A percentile compares a stretch with the other conserved stretches of the same genome.
phyloP scores from a whole-genome alignment of 345 rosid genomes.

The Syzygium grande region DNA sequence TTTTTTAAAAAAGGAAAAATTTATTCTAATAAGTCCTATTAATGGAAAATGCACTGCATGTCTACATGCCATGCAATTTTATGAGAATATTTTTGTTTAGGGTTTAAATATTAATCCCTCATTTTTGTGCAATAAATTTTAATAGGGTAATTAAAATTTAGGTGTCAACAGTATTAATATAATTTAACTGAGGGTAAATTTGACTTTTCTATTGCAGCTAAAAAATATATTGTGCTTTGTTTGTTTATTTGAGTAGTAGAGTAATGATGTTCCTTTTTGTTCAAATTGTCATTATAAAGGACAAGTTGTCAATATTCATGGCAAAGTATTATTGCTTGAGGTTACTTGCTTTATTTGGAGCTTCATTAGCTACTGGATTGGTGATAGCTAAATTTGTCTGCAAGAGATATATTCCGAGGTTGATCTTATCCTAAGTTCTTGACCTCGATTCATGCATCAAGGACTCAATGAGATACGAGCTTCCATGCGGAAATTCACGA shows the following conservation, averaged over 20 bases:
- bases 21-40: too few relatives aligned
- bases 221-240: neutral
- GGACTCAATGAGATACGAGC: neutral
- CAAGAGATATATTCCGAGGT: slow-evolving; percentile 3
- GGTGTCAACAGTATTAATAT: too few relatives aligned
- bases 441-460: neutral
- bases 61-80: too few relatives aligned
- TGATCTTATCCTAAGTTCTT: slow-evolving; percentile 1
- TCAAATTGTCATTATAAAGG: slow-evolving; percentile 16
- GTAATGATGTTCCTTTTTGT: neutral
- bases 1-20: too few relatives aligned
- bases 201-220: too few relatives aligned
- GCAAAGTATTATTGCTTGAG: slow-evolving; percentile 91
- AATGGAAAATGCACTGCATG: too few relatives aligned
- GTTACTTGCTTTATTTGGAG: slow-evolving; percentile 68
- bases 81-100: too few relatives aligned
- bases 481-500: neutral
- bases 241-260: neutral
- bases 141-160: too few relatives aligned
- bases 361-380: slow-evolving; percentile 66
- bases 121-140: too few relatives aligned
- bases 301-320: slow-evolving; percentile 76
- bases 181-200: too few relatives aligned
- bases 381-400: slow-evolving; percentile 30
- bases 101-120: too few relatives aligned